A percentile compares a stretch with the other conserved stretches of the same genome.
These are phyloP conservation scores for Mycena belliarum DNA, from an alignment of 768 basidiomycete species.

Conservation along the genomic window DNA sequence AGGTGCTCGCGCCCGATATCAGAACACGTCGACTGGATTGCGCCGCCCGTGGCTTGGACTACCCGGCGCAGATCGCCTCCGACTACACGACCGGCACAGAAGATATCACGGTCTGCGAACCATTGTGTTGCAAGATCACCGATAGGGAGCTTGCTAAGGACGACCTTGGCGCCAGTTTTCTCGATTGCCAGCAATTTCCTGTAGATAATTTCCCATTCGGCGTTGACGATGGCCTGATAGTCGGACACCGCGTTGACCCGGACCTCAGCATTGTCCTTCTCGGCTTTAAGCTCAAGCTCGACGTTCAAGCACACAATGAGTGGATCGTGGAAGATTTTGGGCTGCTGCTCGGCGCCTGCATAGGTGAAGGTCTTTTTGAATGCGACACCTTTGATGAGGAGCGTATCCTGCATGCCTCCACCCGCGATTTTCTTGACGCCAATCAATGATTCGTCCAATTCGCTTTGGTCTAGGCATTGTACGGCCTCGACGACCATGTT, in stretches of 20 bases:
- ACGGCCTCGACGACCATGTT: constrained; percentile 99
- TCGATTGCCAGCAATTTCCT: constrained; percentile 95
- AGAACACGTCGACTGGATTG: constrained; percentile 92
- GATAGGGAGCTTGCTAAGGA: constrained; percentile 96
- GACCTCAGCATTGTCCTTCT: constrained; percentile 99
- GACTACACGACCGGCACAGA: constrained; percentile 95
- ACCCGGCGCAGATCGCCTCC: constrained; percentile 90
- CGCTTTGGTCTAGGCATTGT: constrained; percentile 85
- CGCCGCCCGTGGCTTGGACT: constrained; percentile 93
- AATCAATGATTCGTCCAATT: constrained; percentile 93
- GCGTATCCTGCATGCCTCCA: constrained; percentile 96
- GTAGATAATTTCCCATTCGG: constrained; percentile 99
- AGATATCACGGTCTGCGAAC: constrained; percentile 98
- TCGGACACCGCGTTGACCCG: constrained; percentile 96
- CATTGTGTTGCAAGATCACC: constrained; percentile 98
- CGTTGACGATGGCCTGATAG: constrained; percentile 99
- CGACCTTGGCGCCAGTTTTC: constrained; percentile 94
- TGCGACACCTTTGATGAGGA: constrained; percentile 85
- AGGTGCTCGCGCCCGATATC: constrained; percentile 90
- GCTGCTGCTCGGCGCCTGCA: constrained; percentile 98
- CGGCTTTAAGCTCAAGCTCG: constrained; percentile 97
- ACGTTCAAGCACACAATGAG: constrained; percentile 95
- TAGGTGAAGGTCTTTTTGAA: constrained; percentile 99
- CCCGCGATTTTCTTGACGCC: constrained; percentile 98
- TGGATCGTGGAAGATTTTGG: constrained; percentile 86